A percentile compares a stretch with the other conserved stretches of the same genome.
Evolutionary conservation across 176 grass and related monocot genomes (phyloP).

Genomic region (Ensete ventricosum): DNA sequence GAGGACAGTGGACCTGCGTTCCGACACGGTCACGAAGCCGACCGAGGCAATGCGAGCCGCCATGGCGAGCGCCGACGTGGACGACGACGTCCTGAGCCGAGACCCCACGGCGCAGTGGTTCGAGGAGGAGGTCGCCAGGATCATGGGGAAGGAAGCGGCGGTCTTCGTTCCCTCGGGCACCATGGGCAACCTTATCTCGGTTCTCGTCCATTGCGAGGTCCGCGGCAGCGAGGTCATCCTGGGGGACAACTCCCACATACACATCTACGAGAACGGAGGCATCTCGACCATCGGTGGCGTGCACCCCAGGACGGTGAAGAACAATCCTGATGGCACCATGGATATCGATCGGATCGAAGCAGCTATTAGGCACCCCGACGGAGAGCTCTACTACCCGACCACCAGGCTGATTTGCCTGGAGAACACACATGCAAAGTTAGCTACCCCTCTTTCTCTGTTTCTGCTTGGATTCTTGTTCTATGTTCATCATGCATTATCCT

Average conservation of each 20-base stretch:
- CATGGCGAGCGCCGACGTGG: constrained; percentile 83
- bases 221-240: constrained; percentile 87
- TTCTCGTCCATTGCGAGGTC: constrained; percentile 72
- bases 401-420: constrained; percentile 90
- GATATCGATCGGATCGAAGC: constrained; percentile 55
- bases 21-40: constrained; percentile 91
- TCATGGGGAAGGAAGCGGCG: constrained; percentile 74
- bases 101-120: constrained; percentile 68
- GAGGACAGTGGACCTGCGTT: constrained; percentile 72
- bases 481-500: neutral
- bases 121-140: constrained; percentile 54
- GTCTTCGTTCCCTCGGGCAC: constrained; percentile 93
- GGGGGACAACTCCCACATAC: constrained; percentile 78
- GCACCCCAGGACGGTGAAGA: constrained; percentile 56
- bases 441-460: neutral
- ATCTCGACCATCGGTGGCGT: constrained; percentile 79
- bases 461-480: neutral
- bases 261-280: constrained; percentile 88
- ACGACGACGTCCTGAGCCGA: constrained; percentile 69
- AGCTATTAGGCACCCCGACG: constrained; percentile 41
- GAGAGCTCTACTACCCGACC: constrained; percentile 54
- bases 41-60: constrained; percentile 65
- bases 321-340: constrained; percentile 81
- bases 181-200: constrained; percentile 88
- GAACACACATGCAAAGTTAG: constrained; percentile 95